Evolutionary conservation across 192 early-diverging fungal genomes (phyloP).

Genomic region (Piromyces finnis): DNA sequence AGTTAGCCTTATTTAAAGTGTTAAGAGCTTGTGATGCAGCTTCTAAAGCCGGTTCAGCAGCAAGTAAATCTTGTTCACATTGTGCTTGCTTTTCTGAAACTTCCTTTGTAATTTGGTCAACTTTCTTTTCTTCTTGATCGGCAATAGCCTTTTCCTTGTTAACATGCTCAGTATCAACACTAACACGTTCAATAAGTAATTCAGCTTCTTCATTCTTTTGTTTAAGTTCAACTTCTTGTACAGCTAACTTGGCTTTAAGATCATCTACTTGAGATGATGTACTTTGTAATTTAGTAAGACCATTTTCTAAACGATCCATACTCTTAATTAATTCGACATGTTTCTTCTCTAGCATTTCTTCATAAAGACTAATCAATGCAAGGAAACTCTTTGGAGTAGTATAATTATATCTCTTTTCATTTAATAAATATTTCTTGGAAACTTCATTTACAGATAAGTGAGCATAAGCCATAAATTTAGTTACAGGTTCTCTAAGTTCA

Average conservation of each 20-base stretch:
- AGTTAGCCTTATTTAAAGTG: constrained; percentile 46
- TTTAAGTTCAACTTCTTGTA: constrained; percentile 46
- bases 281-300: constrained; percentile 39
- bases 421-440: constrained; percentile 37
- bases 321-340: constrained; percentile 29
- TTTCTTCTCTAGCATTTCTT: constrained; percentile 46
- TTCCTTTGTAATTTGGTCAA: constrained; percentile 39
- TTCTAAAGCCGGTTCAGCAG: constrained; percentile 40
- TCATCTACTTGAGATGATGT: constrained; percentile 46
- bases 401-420: constrained; percentile 48
- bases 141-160: constrained; percentile 51
- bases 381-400: constrained; percentile 49
- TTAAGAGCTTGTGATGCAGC: constrained; percentile 37
- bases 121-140: constrained; percentile 40
- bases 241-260: constrained; percentile 39
- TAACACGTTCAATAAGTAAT: constrained; percentile 36
- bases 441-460: constrained; percentile 36
- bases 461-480: constrained; percentile 43
- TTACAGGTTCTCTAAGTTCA: constrained; percentile 25
- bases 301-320: constrained; percentile 50
- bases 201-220: constrained; percentile 45
- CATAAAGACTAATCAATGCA: constrained; percentile 34
- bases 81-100: constrained; percentile 31
- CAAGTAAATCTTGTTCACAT: constrained; percentile 35
- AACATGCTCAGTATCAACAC: constrained; percentile 41